Evolutionary conservation across 306 rosid species (phyloP).

Genomic region (Quillaja saponaria): DNA sequence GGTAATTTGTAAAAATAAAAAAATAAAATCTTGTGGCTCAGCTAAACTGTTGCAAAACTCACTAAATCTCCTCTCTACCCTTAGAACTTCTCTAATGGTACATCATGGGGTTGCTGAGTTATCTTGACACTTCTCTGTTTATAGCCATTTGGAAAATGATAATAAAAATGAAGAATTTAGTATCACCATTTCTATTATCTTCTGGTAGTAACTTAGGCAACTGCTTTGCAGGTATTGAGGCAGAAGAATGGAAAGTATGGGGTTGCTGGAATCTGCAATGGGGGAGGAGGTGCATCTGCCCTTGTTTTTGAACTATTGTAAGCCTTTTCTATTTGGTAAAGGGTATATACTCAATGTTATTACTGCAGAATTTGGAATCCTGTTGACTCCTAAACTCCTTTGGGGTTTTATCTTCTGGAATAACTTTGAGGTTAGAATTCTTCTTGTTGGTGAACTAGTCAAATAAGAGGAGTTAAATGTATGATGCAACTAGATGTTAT

Average conservation of each 20-base stretch:
- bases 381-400: neutral
- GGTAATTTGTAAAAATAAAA: conserved; percentile 60
- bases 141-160: conserved; percentile 5
- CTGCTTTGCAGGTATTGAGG: conserved; percentile 65
- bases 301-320: conserved; percentile 81
- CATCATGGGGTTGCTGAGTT: neutral
- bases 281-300: conserved; percentile 99
- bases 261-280: conserved; percentile 80
- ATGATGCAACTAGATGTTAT: no score
- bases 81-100: no score
- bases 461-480: neutral
- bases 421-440: neutral
- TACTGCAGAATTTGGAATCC: neutral
- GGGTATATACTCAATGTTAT: conserved; percentile 1
- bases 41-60: neutral
- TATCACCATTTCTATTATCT: conserved; percentile 8
- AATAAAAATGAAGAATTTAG: neutral
- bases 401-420: no score
- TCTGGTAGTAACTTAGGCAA: conserved; percentile 24
- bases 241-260: conserved; percentile 82
- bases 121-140: conserved; percentile 5
- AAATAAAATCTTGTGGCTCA: neutral
- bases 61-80: neutral
- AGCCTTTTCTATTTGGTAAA: conserved; percentile 35
- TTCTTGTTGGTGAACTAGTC: neutral